Base-by-base conservation (phyloP, 768 basidiomycete genomes). In the Podaxis sp. region DNA sequence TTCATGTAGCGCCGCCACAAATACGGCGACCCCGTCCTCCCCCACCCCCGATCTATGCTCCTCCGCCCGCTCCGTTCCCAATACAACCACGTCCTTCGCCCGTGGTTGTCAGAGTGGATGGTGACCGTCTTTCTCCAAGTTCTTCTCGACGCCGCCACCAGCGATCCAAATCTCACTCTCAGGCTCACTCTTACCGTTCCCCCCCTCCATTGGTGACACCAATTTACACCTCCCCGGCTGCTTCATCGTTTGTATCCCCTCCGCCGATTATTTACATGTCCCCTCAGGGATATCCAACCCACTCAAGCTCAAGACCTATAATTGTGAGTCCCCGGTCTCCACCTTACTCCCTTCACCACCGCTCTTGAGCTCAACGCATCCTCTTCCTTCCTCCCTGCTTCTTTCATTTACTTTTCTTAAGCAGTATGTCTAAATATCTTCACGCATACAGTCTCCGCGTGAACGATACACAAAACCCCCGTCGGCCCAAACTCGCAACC, bases 191-290 rank as follows among this genome's bases (percentile, higher is more conserved):
- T 38, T 33, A 56, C 61, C 61, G 59, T 15, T 33, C 61, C 15
- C 61, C 61, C 37, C 61, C 61, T 24, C 54, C 54, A 4, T 24
- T 62, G 60, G 43, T 55, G 19, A 62, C 61, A 15, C 61, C 61
- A n/a, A 51, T 62, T 6, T 62, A 62, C 24, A 56, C 61, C 49
- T 62, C 71, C 12, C 66, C 69, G 22, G 53, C 61, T 11, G 57
- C 56, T 36, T 70, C 49, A 60, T 63, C 19, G 65, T 72, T 24
- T 69, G 68, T 12, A 69, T 71, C 36, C 63, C 71, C 33, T 68
- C 72, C 43, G 66, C 72, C 38, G 57, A 65, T 38, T 67, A 71
- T 60, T 63, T 53, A 66, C 64, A 41, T 69, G 72, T 55, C 73
- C 68, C 57, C 57, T 68, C 57, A 65, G 68, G 65, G 54, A 27